These are phyloP conservation scores for Neurospora sp. DNA, from an alignment of 495 filamentous ascomycete species.

Conservation along the genomic window DNA sequence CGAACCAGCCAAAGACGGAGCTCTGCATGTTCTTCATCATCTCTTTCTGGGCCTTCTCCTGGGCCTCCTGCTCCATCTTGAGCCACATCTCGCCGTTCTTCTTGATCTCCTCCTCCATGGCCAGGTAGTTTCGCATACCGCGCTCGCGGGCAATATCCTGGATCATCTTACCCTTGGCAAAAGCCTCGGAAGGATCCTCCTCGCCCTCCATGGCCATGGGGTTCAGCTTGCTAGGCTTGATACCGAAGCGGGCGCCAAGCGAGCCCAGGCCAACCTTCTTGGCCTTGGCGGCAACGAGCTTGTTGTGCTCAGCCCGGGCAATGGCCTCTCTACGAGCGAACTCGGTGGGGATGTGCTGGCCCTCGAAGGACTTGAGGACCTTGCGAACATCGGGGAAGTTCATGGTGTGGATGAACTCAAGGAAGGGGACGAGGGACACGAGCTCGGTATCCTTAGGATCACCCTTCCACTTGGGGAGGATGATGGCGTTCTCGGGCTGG, in stretches of 20 bases:
- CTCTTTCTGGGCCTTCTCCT: conserved; percentile 80
- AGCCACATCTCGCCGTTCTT: conserved; percentile 92
- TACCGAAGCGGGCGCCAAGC: conserved; percentile 60
- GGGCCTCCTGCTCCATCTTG: conserved; percentile 74
- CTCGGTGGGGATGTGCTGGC: conserved; percentile 74
- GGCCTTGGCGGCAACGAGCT: conserved; percentile 61
- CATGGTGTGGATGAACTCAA: conserved; percentile 95
- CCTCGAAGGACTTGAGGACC: conserved; percentile 79
- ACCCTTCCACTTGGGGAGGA: conserved; percentile 83
- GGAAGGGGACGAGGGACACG: conserved; percentile 82
- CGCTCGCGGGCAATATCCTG: conserved; percentile 86
- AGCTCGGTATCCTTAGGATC: conserved; percentile 72
- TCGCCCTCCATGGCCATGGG: conserved; percentile 55
- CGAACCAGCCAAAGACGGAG: conserved; percentile 41
- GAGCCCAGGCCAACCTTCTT: conserved; percentile 54
- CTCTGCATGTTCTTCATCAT: conserved; percentile 72
- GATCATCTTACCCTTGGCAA: conserved; percentile 86
- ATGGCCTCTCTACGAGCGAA: conserved; percentile 82
- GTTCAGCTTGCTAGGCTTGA: conserved; percentile 52
- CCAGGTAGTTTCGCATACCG: conserved; percentile 80
- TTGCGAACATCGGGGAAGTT: conserved; percentile 72
- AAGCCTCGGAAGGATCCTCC: conserved; percentile 56
- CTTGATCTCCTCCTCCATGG: conserved; percentile 77
- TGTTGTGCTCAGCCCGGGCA: conserved; percentile 68
- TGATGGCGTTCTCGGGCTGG: conserved; percentile 90